Percentiles rank a stretch among this genome's conserved stretches.
phyloP scores from a whole-genome alignment of 1,139 yeast species.

The Candida smagusa region DNA sequence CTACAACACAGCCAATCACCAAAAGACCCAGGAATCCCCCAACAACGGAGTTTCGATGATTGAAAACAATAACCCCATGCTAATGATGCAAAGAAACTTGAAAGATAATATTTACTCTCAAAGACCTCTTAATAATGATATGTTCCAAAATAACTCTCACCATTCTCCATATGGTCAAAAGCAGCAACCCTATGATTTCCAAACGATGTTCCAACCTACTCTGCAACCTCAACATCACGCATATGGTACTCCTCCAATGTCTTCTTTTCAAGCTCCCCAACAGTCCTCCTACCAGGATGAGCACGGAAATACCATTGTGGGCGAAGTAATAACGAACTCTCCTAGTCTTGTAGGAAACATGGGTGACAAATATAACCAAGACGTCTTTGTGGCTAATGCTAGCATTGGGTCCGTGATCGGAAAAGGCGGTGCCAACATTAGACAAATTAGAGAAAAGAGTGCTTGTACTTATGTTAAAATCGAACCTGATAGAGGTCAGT shows the following conservation, averaged over 20 bases:
- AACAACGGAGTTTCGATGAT: conserved; percentile 15
- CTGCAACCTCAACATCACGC: conserved; percentile 34
- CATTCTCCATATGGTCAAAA: conserved; percentile 13
- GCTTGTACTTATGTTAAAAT: conserved; percentile 74
- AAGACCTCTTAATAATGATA: conserved; percentile 6
- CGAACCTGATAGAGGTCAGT: conserved; percentile 49
- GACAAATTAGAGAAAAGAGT: conserved; percentile 71
- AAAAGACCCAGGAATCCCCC: conserved; percentile 17
- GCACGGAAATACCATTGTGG: conserved; percentile 44
- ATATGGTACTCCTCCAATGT: neutral
- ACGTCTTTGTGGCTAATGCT: conserved; percentile 70
- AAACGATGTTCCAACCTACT: conserved; percentile 44
- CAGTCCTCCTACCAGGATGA: conserved; percentile 43
- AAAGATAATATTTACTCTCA: conserved; percentile 5
- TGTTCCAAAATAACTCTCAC: conserved; percentile 7
- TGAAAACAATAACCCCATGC: conserved; percentile 13
- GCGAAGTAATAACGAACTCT: conserved; percentile 42
- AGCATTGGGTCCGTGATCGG: conserved; percentile 87
- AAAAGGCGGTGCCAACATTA: conserved; percentile 79
- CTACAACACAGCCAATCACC: conserved; percentile 62
- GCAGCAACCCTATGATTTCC: conserved; percentile 35
- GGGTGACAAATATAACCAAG: conserved; percentile 58
- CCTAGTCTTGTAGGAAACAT: conserved; percentile 35
- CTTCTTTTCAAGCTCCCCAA: conserved; percentile 10
- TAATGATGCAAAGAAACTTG: conserved; percentile 11